A percentile compares a stretch with the other conserved stretches of the same genome.
Evolutionary conservation across 1,284 basidiomycete genomes (phyloP).

Genomic region (Rhodotorula sp.): DNA sequence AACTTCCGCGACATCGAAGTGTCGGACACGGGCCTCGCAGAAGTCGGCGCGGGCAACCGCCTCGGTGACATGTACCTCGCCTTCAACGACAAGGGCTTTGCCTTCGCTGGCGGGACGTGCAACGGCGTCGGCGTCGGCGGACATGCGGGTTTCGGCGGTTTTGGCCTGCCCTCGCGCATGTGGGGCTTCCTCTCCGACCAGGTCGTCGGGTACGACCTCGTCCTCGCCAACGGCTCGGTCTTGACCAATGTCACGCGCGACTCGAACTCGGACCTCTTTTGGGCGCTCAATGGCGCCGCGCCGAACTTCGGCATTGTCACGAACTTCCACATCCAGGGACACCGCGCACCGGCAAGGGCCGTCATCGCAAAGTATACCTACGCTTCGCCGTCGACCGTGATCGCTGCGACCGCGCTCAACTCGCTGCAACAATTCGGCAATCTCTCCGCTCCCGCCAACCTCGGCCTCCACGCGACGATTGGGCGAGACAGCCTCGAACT

Average conservation of each 20-base stretch:
- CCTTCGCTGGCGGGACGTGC: conserved; percentile 50
- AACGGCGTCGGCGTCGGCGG: conserved; percentile 50
- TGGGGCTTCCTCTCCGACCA: conserved; percentile 50
- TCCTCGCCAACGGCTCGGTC: conserved; percentile 49
- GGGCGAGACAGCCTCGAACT: conserved; percentile 16
- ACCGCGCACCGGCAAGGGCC: conserved; percentile 22
- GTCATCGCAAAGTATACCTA: conserved; percentile 35
- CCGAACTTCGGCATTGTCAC: conserved; percentile 51
- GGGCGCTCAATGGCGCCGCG: conserved; percentile 50
- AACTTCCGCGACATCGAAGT: conserved; percentile 31
- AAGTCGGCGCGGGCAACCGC: conserved; percentile 47
- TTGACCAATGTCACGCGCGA: conserved; percentile 41
- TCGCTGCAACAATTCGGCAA: conserved; percentile 24
- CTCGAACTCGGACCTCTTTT: conserved; percentile 39
- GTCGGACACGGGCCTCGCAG: conserved; percentile 39
- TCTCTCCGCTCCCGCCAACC: conserved; percentile 23
- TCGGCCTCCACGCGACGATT: conserved; percentile 21
- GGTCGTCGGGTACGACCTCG: conserved; percentile 48
- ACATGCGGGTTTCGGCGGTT: conserved; percentile 48
- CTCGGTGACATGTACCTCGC: conserved; percentile 51
- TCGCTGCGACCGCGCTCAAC: conserved; percentile 22
- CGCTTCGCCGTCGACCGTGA: neutral
- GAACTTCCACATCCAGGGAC: conserved; percentile 35
- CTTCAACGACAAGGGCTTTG: conserved; percentile 46
- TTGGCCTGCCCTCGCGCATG: conserved; percentile 44